Percentiles rank a stretch among this genome's conserved stretches.
These are phyloP conservation scores for Boletus albobrunnescens DNA, from an alignment of 1,284 basidiomycete genomes.

Conservation along the genomic window DNA sequence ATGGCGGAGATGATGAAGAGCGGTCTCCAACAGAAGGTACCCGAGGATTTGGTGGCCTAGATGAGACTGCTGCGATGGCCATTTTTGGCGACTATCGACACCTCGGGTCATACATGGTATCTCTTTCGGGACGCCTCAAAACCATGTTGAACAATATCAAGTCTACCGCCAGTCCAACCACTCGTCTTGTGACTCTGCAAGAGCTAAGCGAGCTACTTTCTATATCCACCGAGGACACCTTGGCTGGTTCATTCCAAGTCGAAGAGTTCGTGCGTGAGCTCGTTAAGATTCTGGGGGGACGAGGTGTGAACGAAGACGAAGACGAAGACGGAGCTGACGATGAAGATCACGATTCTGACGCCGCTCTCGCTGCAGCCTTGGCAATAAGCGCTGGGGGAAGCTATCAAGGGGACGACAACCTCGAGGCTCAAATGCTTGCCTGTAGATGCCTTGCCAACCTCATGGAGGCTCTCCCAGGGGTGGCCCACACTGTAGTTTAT, in stretches of 20 bases:
- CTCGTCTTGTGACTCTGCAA: slow-evolving; percentile 85
- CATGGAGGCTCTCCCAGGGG: slow-evolving; percentile 93
- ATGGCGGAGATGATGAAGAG: slow-evolving; percentile 42
- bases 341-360: slow-evolving; percentile 73
- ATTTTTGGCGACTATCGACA: slow-evolving; percentile 82
- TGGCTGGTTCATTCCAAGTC: slow-evolving; percentile 92
- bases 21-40: slow-evolving; percentile 31
- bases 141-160: slow-evolving; percentile 89
- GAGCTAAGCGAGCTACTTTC: slow-evolving; percentile 93
- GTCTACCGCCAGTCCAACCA: slow-evolving; percentile 72
- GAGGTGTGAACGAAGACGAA: slow-evolving; percentile 66
- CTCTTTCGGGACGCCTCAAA: slow-evolving; percentile 82
- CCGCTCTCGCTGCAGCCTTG: slow-evolving; percentile 78
- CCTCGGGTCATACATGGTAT: slow-evolving; percentile 88
- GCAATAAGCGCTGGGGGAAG: slow-evolving; percentile 66
- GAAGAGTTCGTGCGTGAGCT: slow-evolving; percentile 92
- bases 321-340: slow-evolving; percentile 58
- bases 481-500: slow-evolving; percentile 91
- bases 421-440: slow-evolving; percentile 88
- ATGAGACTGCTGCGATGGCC: slow-evolving; percentile 74
- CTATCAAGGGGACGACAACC: slow-evolving; percentile 78
- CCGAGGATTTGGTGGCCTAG: slow-evolving; percentile 55
- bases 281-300: slow-evolving; percentile 87
- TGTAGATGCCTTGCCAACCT: slow-evolving; percentile 93
- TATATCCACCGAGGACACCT: slow-evolving; percentile 95